These are phyloP conservation scores for Salix udensis DNA, from an alignment of 345 rosid species.

Conservation along the genomic window DNA sequence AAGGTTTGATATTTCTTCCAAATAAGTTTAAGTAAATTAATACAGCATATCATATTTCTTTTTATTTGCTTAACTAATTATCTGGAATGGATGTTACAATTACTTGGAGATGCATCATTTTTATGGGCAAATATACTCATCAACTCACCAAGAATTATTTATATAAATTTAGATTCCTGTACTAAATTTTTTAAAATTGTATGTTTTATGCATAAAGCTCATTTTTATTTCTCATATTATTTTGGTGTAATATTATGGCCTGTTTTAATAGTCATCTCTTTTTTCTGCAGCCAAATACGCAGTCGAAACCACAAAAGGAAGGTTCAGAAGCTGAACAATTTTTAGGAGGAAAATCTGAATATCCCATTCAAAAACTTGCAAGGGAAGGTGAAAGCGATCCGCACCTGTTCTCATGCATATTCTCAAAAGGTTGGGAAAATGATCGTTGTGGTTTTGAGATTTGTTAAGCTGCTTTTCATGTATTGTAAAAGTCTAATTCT, in stretches of 20 bases:
- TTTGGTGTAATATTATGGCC: neutral
- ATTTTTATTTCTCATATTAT: constrained; percentile 2
- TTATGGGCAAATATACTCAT: neutral
- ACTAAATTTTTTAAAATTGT: neutral
- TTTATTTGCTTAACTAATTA: neutral
- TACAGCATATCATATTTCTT: neutral
- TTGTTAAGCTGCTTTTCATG: no score
- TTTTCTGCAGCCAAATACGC: constrained; percentile 72
- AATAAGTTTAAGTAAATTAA: no score
- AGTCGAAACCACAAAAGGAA: constrained; percentile 77
- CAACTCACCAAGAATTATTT: neutral
- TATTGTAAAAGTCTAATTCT: no score
- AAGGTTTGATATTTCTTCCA: no score
- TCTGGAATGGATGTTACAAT: neutral
- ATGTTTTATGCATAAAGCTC: neutral
- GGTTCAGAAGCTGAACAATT: constrained; percentile 81
- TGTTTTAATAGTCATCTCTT: neutral
- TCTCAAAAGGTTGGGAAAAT: no score
- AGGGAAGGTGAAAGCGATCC: no score
- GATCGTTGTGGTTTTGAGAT: no score
- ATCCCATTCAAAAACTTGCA: no score
- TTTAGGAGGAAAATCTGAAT: neutral
- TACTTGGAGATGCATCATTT: neutral
- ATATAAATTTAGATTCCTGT: neutral
- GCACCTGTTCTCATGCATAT: no score